phyloP scores from a whole-genome alignment of 2,329 filamentous ascomycete genomes.

The Acrodontium crateriforme region DNA sequence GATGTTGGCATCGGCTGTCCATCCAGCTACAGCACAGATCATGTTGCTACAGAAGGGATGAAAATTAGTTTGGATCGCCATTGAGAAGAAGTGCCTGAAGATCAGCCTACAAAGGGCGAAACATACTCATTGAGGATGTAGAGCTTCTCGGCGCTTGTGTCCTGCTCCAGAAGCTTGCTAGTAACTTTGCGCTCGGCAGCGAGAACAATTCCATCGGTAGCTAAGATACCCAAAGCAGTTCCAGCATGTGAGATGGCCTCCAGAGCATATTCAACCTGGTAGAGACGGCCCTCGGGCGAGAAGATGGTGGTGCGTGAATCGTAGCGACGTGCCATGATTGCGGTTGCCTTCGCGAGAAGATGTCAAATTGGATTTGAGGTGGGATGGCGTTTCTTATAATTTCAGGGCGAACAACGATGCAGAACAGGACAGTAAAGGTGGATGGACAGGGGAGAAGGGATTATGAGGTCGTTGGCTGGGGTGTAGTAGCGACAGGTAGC shows the following conservation, averaged over 20 bases:
- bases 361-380: no score
- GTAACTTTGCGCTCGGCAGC: conserved; percentile 98
- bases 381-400: no score
- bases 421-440: no score
- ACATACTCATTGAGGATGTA: conserved; percentile 95
- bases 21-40: conserved; percentile 97
- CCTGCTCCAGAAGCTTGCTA: conserved; percentile 96
- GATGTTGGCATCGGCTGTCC: conserved; percentile 99
- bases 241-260: conserved; percentile 98
- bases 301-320: conserved; percentile 73
- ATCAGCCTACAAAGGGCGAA: conserved; percentile 7
- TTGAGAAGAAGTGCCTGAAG: no score
- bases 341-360: no score
- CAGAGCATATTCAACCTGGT: conserved; percentile 98
- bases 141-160: conserved; percentile 98
- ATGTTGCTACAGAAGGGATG: conserved; percentile 61
- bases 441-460: no score
- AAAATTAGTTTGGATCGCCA: not conserved
- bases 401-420: no score
- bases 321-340: conserved; percentile 22
- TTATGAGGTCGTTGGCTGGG: no score
- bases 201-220: conserved; percentile 95
- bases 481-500: no score
- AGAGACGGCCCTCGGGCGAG: conserved; percentile 94
- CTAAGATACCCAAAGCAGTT: conserved; percentile 89